Evolutionary conservation across 768 basidiomycete genomes (phyloP).

Genomic region (Suillus variegatus): DNA sequence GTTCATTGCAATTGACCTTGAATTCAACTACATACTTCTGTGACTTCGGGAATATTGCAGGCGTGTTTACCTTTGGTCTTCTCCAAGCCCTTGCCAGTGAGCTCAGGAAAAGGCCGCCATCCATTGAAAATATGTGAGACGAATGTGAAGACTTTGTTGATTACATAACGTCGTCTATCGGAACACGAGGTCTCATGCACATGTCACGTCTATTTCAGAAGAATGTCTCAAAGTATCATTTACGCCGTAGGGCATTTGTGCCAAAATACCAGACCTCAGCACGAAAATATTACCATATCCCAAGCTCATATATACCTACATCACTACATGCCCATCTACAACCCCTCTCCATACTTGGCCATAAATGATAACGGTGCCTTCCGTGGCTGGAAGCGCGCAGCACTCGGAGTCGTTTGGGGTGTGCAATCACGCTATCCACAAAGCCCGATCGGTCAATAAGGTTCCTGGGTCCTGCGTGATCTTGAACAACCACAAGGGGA

Average conservation of each 20-base stretch:
- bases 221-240: not conserved
- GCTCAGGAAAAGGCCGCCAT: too few species aligned
- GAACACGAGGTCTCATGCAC: too few species aligned
- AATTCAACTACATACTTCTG: too few species aligned
- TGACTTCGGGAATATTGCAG: not conserved
- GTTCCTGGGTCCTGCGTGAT: conserved; percentile 49
- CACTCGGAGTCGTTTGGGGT: conserved; percentile 56
- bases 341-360: conserved; percentile 23
- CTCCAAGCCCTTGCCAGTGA: too few species aligned
- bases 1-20: too few species aligned
- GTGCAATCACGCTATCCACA: conserved; percentile 62
- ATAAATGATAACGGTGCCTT: conserved; percentile 29
- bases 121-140: too few species aligned
- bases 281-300: not conserved
- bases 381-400: conserved; percentile 55
- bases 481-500: conserved; percentile 66
- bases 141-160: too few species aligned
- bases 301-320: not conserved
- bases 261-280: not conserved
- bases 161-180: too few species aligned
- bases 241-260: not conserved
- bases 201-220: not conserved
- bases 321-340: conserved; percentile 8
- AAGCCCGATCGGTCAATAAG: conserved; percentile 66
- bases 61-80: too few species aligned